These are phyloP conservation scores for Candida ipomoeae DNA, from an alignment of 805 yeast genomes.

Conservation along the genomic window DNA sequence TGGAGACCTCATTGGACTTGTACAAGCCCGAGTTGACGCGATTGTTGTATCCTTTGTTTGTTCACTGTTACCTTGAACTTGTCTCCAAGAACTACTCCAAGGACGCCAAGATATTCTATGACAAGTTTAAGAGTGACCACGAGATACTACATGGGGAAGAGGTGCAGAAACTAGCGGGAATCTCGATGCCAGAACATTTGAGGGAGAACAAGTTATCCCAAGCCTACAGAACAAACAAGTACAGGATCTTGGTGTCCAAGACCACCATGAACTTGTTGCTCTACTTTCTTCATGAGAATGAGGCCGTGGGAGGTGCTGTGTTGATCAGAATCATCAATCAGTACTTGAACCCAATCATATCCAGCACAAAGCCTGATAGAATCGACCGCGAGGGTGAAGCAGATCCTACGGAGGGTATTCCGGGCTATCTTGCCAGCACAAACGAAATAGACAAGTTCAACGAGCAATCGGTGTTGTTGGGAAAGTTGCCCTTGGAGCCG, in stretches of 20 bases:
- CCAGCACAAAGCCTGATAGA: constrained; percentile 37
- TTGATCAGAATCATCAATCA: constrained; percentile 83
- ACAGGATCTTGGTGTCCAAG: constrained; percentile 69
- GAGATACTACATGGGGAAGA: constrained; percentile 73
- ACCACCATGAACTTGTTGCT: constrained; percentile 81
- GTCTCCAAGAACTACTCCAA: constrained; percentile 57
- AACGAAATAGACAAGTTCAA: constrained; percentile 59
- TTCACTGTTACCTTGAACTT: constrained; percentile 80
- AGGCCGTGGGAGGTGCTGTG: constrained; percentile 85
- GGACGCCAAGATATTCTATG: constrained; percentile 72
- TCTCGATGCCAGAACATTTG: constrained; percentile 76
- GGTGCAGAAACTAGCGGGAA: constrained; percentile 63
- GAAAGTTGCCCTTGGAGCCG: constrained; percentile 80
- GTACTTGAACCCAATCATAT: constrained; percentile 56
- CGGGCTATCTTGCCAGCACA: constrained; percentile 38
- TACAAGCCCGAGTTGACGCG: constrained; percentile 84
- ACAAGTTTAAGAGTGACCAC: constrained; percentile 70
- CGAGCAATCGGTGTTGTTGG: constrained; percentile 70
- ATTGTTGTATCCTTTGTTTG: constrained; percentile 86
- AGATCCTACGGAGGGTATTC: constrained; percentile 51
- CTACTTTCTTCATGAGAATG: constrained; percentile 87
- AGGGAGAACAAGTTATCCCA: constrained; percentile 78
- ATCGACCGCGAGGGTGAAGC: constrained; percentile 43
- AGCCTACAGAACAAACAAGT: constrained; percentile 68
- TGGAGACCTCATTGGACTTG: constrained; percentile 83